Evolutionary conservation across 176 grass and related monocot genomes (phyloP).

Genomic region (Urochloa ruziziensis): DNA sequence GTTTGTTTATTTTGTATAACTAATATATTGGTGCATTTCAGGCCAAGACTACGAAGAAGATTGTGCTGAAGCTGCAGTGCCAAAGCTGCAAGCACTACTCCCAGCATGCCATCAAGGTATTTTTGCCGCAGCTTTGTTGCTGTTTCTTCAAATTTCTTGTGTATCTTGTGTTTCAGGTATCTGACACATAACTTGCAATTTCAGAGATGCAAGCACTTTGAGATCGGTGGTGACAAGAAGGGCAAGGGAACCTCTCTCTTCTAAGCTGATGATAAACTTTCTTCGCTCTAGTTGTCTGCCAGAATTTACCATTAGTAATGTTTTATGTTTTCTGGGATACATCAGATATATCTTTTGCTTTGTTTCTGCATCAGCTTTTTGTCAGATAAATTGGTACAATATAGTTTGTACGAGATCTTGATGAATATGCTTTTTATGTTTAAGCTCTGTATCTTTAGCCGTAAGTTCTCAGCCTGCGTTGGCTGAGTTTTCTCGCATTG

Average conservation of each 20-base stretch:
- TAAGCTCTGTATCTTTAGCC: neutral
- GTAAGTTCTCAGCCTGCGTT: neutral
- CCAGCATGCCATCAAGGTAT: conserved; percentile 70
- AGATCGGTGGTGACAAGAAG: conserved; percentile 76
- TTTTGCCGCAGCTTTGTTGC: neutral
- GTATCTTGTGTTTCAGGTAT: neutral
- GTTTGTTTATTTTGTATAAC: neutral
- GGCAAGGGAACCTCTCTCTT: conserved; percentile 70
- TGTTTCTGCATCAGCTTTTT: neutral
- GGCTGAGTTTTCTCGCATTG: neutral
- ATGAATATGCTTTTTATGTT: neutral
- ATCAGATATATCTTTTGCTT: neutral
- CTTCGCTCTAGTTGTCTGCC: neutral
- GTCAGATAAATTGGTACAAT: neutral
- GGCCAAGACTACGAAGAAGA: conserved; percentile 96
- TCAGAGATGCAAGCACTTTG: conserved; percentile 72
- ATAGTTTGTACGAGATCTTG: neutral
- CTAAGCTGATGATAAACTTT: conserved; percentile 20
- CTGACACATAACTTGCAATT: neutral
- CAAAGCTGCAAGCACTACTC: conserved; percentile 92
- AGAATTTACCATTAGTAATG: conserved; percentile 4
- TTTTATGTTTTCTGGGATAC: neutral
- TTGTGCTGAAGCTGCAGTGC: conserved; percentile 86
- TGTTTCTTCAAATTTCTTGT: neutral
- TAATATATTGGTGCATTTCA: conserved; percentile 18